Base-by-base conservation (phyloP, 2,329 filamentous ascomycete genomes). In the Trichoderma simmonsii region DNA sequence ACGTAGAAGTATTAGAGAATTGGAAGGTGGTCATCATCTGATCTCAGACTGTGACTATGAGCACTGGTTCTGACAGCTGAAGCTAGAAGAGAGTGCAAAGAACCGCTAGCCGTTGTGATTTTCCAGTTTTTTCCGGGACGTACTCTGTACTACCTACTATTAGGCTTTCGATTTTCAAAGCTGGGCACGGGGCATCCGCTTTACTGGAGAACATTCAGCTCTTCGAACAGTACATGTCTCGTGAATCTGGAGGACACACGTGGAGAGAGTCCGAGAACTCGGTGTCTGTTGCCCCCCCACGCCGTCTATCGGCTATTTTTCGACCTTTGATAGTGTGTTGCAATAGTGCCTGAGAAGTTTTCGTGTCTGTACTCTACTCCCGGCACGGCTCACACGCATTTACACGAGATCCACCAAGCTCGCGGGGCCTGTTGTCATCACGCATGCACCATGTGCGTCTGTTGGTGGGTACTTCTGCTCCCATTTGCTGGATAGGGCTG, bases 401-500 rank as follows among this genome's bases (percentile, higher is more conserved):
- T 64, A 15, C 21, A 59, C 28, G n/a, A 26, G 56, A 48, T 60
- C 65, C 65, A 68, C 65, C 21, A 28, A 48, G 26, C 65, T 15
- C 26, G 34, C 65, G 32, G 36, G 39, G 56, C 39, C 39, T 67
- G 62, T 43, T 54, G 43, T 64, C 68, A 65, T 71, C 24, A 39
- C 70, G 48, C 56, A 54, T 54, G 26, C 56, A 48, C 36, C 56
- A 56, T 67, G 32, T 65, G 70, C 56, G 62, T 32, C 28, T 48
- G 54, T 11, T 61, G 39, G 39, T 30, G 21, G 24, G 14, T 26
- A 18, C 30, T 43, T 6, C 39, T 67, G 36, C 54, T 68, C 70
- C 32, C 39, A 71, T 71, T 71, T 71, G 70, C 70, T 62, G 56
- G 56, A 43, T 39, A 67, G 24, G 30, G 60, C 63, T 67, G 63